phyloP scores from a whole-genome alignment of 2,329 filamentous ascomycete species.

The Fusarium sp. region DNA sequence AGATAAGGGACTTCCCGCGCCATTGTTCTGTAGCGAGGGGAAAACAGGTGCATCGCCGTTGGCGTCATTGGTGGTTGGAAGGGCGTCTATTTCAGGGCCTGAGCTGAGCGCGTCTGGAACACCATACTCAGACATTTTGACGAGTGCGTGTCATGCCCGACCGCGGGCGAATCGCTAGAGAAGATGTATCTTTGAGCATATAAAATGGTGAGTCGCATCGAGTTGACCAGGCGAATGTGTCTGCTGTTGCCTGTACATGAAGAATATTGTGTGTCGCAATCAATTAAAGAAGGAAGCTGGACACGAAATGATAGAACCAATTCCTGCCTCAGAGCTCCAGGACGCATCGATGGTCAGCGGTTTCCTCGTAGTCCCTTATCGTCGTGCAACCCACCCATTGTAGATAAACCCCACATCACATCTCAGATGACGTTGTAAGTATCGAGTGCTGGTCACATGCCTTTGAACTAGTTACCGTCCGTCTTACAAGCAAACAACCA shows the following conservation, averaged over 20 bases:
- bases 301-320: neutral
- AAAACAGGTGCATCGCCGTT: slow-evolving; percentile 45
- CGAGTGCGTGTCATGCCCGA: slow-evolving; percentile 16
- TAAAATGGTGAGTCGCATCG: neutral
- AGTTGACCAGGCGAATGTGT: neutral
- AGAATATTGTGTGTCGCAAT: neutral
- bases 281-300: neutral
- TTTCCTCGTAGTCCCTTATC: slow-evolving; percentile 20
- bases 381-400: neutral
- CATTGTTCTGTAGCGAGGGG: slow-evolving; percentile 51
- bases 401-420: slow-evolving; percentile 23
- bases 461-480: neutral
- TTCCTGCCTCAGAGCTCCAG: neutral
- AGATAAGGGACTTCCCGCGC: slow-evolving; percentile 42
- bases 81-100: slow-evolving; percentile 21
- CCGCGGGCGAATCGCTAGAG: neutral
- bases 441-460: neutral
- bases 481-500: neutral
- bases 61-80: slow-evolving; percentile 27
- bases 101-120: slow-evolving; percentile 36
- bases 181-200: neutral
- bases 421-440: slow-evolving; percentile 32
- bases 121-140: slow-evolving; percentile 42
- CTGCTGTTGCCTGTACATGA: neutral
- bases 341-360: slow-evolving; percentile 3